These are phyloP conservation scores for Pseudogymnoascus sp. DNA, from an alignment of 2,329 filamentous ascomycete genomes.

Conservation along the genomic window DNA sequence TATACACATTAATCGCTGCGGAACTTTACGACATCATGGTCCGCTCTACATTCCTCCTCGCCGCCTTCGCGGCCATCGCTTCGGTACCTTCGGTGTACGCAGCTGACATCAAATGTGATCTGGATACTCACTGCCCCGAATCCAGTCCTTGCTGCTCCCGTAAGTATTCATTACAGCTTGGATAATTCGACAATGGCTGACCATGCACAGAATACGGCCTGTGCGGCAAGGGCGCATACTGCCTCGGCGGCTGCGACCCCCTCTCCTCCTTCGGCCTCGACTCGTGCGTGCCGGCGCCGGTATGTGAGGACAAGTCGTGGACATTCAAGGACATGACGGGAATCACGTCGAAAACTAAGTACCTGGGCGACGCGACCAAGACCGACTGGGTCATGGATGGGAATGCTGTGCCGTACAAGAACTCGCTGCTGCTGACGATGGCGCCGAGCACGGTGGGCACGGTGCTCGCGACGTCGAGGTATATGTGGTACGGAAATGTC, in stretches of 20 bases:
- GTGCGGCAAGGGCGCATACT: slow-evolving; percentile 91
- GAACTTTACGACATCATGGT: slow-evolving; percentile 25
- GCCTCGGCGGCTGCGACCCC: slow-evolving; percentile 90
- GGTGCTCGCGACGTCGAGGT: slow-evolving; percentile 72
- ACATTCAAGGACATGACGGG: slow-evolving; percentile 65
- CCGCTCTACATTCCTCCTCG: slow-evolving; percentile 21
- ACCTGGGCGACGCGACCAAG: slow-evolving; percentile 73
- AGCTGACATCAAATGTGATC: slow-evolving; percentile 37
- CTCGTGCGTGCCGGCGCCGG: slow-evolving; percentile 76
- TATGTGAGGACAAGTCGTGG: slow-evolving; percentile 70
- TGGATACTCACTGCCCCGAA: slow-evolving; percentile 58
- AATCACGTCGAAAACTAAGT: slow-evolving; percentile 66
- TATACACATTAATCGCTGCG: background rate
- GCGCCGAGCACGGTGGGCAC: slow-evolving; percentile 77
- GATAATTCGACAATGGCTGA: background rate
- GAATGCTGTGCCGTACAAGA: slow-evolving; percentile 58
- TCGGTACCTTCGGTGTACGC: slow-evolving; percentile 21
- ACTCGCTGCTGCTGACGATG: slow-evolving; percentile 81
- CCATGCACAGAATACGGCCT: slow-evolving; percentile 68
- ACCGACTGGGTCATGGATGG: slow-evolving; percentile 88
- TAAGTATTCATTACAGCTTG: slow-evolving; percentile 40
- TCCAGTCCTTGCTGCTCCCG: slow-evolving; percentile 72
- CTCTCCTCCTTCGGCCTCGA: slow-evolving; percentile 74
- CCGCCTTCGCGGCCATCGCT: slow-evolving; percentile 21
- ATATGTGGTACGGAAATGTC: slow-evolving; percentile 97